phyloP scores from a whole-genome alignment of 306 rosid species.

The Vigna radiata region DNA sequence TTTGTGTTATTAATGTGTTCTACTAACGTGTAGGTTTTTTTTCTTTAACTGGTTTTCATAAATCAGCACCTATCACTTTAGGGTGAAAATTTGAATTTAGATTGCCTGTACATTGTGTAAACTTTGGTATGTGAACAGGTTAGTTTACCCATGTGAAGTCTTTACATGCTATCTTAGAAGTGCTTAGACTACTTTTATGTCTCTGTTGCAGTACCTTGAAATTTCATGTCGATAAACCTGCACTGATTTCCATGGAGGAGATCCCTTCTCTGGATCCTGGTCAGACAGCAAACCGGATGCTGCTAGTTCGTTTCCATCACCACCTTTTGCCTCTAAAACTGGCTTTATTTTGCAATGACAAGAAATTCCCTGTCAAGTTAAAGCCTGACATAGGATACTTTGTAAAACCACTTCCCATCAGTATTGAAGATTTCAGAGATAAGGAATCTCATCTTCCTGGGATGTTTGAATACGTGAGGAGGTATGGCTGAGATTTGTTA shows the following conservation, averaged over 20 bases:
- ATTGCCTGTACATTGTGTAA: constrained; percentile 31
- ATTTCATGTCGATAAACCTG: constrained; percentile 55
- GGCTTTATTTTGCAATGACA: constrained; percentile 76
- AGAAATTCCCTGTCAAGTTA: constrained; percentile 70
- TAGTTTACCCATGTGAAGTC: constrained; percentile 7
- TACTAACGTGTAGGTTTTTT: neutral
- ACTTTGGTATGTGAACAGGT: constrained; percentile 26
- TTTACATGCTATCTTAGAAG: constrained; percentile 32
- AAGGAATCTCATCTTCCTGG: constrained; percentile 87
- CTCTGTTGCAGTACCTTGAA: constrained; percentile 62
- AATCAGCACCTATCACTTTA: constrained; percentile 6
- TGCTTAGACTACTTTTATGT: constrained; percentile 42
- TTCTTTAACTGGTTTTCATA: neutral
- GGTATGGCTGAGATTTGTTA: constrained; percentile 57
- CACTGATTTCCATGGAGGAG: constrained; percentile 68
- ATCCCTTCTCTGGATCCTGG: constrained; percentile 82
- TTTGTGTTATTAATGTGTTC: constrained; percentile 27
- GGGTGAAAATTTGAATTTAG: constrained; percentile 34
- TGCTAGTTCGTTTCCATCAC: constrained; percentile 88
- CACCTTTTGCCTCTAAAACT: constrained; percentile 92
- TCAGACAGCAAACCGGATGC: constrained; percentile 60
- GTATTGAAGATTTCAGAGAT: constrained; percentile 62
- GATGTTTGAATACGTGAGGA: constrained; percentile 91
- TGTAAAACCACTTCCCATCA: constrained; percentile 74
- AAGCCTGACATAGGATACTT: constrained; percentile 96